Evolutionary conservation across 371 early-diverging fungal genomes (phyloP).

Genomic region (Apophysomyces sp.): DNA sequence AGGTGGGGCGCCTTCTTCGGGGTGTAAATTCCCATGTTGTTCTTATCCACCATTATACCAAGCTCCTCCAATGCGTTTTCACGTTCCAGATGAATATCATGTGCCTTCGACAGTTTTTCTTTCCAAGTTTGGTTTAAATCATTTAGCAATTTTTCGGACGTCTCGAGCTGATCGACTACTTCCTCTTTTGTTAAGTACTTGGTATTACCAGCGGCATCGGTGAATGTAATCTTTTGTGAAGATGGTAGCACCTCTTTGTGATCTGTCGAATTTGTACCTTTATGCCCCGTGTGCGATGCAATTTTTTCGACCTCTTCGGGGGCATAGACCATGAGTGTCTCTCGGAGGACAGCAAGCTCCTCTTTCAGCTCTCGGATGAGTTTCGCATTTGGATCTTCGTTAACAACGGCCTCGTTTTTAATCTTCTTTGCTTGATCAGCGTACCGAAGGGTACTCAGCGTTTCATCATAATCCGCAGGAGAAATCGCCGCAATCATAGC

Average conservation of each 20-base stretch:
- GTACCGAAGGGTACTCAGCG: constrained; percentile 90
- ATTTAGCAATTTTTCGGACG: constrained; percentile 36
- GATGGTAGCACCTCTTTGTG: not conserved
- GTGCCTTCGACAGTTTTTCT: constrained; percentile 65
- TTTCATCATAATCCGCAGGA: constrained; percentile 79
- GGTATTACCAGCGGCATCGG: constrained; percentile 28
- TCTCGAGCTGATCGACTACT: constrained; percentile 55
- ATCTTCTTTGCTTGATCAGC: constrained; percentile 91
- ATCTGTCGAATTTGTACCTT: constrained; percentile 6
- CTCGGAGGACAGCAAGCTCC: constrained; percentile 69
- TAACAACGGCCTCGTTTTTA: constrained; percentile 85
- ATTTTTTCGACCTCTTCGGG: constrained; percentile 4
- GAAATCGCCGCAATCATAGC: constrained; percentile 87
- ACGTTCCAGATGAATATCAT: constrained; percentile 69
- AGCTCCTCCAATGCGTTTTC: constrained; percentile 78
- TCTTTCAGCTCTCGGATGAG: constrained; percentile 80
- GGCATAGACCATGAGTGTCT: constrained; percentile 35
- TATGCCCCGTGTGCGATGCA: constrained; percentile 43
- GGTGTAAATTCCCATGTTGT: constrained; percentile 75
- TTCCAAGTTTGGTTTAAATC: constrained; percentile 60
- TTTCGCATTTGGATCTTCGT: constrained; percentile 81
- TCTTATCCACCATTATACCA: constrained; percentile 74
- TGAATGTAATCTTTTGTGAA: constrained; percentile 24
- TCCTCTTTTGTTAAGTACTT: constrained; percentile 53
- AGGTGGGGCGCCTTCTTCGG: constrained; percentile 83